Evolutionary conservation across 495 filamentous ascomycete species (phyloP).

Genomic region (Penicillium ochrochloron): DNA sequence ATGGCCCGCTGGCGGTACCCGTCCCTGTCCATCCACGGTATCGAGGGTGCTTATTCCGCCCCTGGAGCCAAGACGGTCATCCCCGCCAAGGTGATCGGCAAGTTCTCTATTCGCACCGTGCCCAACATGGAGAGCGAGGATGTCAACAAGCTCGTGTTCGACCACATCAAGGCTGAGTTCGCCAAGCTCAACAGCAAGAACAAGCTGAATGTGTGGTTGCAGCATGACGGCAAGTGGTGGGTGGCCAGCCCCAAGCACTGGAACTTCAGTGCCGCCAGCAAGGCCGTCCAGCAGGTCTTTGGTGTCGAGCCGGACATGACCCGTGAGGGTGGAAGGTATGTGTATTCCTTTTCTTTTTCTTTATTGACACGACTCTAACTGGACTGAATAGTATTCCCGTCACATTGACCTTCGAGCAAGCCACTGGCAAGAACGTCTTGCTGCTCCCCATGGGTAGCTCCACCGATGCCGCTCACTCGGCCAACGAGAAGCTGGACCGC

Average conservation of each 20-base stretch:
- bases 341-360: constrained; percentile 4
- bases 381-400: constrained; percentile 77
- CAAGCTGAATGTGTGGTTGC: constrained; percentile 73
- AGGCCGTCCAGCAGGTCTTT: constrained; percentile 92
- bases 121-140: constrained; percentile 94
- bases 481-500: constrained; percentile 98
- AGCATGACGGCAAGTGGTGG: constrained; percentile 98
- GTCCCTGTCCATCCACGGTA: constrained; percentile 91
- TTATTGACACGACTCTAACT: constrained; percentile 22
- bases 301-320: constrained; percentile 93
- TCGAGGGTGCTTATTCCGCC: constrained; percentile 94
- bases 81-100: constrained; percentile 94
- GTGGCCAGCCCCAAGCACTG: constrained; percentile 95
- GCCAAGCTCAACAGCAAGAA: constrained; percentile 89
- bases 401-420: constrained; percentile 95
- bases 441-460: constrained; percentile 95
- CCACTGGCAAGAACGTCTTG: constrained; percentile 97
- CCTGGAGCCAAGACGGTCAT: constrained; percentile 98
- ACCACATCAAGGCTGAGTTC: constrained; percentile 78
- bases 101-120: constrained; percentile 97
- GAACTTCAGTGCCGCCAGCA: constrained; percentile 93
- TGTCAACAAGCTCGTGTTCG: constrained; percentile 82
- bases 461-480: constrained; percentile 93
- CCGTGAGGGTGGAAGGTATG: constrained; percentile 87
- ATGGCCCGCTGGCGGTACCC: constrained; percentile 97